A percentile compares a stretch with the other conserved stretches of the same genome.
Conservation (phyloP, 1,139 yeast species). For the Pichia sp. region DNA sequence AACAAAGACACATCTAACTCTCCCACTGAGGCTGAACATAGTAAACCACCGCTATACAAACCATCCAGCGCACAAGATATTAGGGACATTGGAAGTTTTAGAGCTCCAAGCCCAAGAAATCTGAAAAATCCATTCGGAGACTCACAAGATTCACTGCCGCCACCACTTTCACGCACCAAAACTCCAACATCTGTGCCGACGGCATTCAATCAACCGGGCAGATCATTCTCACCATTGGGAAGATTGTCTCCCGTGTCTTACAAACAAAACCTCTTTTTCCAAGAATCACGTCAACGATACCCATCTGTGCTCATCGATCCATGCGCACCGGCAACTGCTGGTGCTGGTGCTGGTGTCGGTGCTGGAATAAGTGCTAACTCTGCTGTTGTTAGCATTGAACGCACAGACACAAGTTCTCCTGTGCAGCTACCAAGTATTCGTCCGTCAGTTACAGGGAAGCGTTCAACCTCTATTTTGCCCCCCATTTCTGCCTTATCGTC, state of each 20-base stretch:
- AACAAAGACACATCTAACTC: neutral
- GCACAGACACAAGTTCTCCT: too few relatives aligned
- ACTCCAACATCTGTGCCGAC: neutral
- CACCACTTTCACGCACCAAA: too few relatives aligned
- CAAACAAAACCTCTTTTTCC: slow-evolving; percentile 10
- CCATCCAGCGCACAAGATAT: too few relatives aligned
- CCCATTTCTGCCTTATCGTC: slow-evolving; percentile 11
- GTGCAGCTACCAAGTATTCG: too few relatives aligned
- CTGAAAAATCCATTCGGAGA: slow-evolving; percentile 3
- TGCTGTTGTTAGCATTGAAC: too few relatives aligned
- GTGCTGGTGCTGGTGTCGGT: too few relatives aligned
- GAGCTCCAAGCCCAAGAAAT: slow-evolving; percentile 4
- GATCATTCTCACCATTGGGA: slow-evolving; percentile 6
- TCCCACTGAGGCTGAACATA: neutral
- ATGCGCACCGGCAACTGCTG: slow-evolving; percentile 31
- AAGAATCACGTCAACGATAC: slow-evolving; percentile 24
- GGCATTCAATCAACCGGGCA: neutral
- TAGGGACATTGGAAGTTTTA: neutral
- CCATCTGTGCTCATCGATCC: slow-evolving; percentile 34
- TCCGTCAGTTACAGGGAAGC: too few relatives aligned
- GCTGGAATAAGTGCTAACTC: too few relatives aligned
- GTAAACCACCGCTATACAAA: neutral
- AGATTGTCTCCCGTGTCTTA: slow-evolving; percentile 10
- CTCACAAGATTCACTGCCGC: neutral
- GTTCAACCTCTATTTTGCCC: slow-evolving; percentile 5